Percentiles rank a stretch among this genome's conserved stretches.
These are phyloP conservation scores for Coemansia furcata DNA, from an alignment of 192 early-diverging fungal species.

Conservation along the genomic window DNA sequence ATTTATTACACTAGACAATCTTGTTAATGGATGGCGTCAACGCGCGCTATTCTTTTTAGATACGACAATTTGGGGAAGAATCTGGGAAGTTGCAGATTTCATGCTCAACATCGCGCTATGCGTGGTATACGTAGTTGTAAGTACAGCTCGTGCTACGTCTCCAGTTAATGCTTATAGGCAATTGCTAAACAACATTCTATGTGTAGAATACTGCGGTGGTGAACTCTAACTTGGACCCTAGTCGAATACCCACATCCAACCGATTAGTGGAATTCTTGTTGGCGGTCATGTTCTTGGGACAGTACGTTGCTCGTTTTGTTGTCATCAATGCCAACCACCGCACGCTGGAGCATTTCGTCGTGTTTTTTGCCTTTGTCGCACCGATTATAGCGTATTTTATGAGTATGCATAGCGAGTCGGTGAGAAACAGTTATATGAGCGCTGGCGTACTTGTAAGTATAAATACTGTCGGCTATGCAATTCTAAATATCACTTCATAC, in stretches of 20 bases:
- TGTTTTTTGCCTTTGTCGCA: constrained; percentile 41
- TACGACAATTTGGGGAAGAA: constrained; percentile 38
- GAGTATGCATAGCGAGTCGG: constrained; percentile 14
- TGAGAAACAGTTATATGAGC: constrained; percentile 48
- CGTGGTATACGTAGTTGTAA: constrained; percentile 44
- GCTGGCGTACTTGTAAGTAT: constrained; percentile 49
- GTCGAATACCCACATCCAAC: constrained; percentile 18
- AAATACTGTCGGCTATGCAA: too few relatives aligned
- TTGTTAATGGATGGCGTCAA: constrained; percentile 51
- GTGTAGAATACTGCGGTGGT: constrained; percentile 45
- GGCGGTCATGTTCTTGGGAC: constrained; percentile 26
- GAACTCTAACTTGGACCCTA: constrained; percentile 20
- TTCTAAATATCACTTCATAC: too few relatives aligned
- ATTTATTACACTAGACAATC: constrained; percentile 42
- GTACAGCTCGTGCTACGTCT: neutral
- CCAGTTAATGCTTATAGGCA: neutral
- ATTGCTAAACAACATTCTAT: neutral
- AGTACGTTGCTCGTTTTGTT: constrained; percentile 40
- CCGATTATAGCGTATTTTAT: constrained; percentile 34
- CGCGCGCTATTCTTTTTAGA: constrained; percentile 44
- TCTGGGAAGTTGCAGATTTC: constrained; percentile 50
- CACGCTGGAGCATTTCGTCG: constrained; percentile 28
- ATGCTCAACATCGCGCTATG: constrained; percentile 30
- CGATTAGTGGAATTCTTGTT: constrained; percentile 35
- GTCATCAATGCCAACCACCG: constrained; percentile 43